Conservation (phyloP, 2,329 filamentous ascomycete species). For the Achaetomium macrosporum region DNA sequence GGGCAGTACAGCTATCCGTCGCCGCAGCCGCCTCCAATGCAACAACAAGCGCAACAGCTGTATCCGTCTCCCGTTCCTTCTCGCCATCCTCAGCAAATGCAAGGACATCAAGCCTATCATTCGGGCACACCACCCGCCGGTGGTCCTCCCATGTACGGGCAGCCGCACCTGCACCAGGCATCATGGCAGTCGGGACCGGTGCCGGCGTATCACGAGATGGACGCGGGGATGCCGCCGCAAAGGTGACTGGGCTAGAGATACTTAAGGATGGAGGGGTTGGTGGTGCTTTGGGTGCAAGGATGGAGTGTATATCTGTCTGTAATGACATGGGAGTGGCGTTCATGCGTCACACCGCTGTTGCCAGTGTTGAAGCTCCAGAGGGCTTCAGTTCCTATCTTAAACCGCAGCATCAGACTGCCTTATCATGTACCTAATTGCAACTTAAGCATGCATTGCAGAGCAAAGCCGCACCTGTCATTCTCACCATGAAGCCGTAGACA, state of each 20-base stretch:
- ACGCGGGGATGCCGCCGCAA: slow-evolving; percentile 6
- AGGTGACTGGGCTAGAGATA: slow-evolving; percentile 2
- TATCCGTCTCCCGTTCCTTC: not conserved
- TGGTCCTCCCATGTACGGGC: not conserved
- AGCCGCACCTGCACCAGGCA: slow-evolving; percentile 20
- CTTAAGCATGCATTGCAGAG: too few species aligned
- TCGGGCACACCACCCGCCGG: not conserved
- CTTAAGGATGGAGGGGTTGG: not conserved
- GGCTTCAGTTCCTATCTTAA: too few species aligned
- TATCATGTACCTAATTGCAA: too few species aligned
- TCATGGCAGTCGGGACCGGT: slow-evolving; percentile 35
- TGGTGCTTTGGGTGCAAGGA: not conserved
- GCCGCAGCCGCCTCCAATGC: not conserved
- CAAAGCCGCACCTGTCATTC: too few species aligned
- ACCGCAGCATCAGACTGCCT: too few species aligned
- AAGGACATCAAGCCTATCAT: not conserved
- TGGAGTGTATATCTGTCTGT: not conserved
- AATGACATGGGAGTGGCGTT: not conserved
- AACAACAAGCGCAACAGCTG: too few species aligned
- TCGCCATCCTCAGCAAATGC: not conserved
- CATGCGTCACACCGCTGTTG: too few species aligned
- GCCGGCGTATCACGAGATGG: slow-evolving; percentile 31
- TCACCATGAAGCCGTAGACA: too few species aligned
- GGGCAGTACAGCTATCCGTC: slow-evolving; percentile 10
- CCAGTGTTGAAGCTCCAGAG: too few species aligned